Evolutionary conservation across 345 rosid species (phyloP).

Genomic region (Brassica napus): DNA sequence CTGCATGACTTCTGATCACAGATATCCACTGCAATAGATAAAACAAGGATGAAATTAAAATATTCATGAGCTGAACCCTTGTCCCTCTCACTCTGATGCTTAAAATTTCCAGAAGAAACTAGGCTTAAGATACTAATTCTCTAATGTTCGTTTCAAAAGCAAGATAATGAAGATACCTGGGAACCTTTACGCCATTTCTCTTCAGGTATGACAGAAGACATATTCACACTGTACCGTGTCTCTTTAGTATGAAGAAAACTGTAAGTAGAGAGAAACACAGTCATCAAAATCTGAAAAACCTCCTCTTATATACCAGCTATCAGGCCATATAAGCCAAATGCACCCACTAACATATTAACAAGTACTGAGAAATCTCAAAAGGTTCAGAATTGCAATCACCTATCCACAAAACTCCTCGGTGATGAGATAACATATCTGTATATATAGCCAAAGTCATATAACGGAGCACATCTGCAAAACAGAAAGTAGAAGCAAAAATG

Average conservation of each 20-base stretch:
- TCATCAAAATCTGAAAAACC: conserved; percentile 10
- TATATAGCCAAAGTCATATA: conserved; percentile 81
- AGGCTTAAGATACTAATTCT: neutral
- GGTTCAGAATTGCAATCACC: conserved; percentile 52
- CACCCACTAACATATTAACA: conserved; percentile 3
- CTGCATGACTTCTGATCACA: conserved; percentile 72
- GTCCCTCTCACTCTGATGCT: neutral
- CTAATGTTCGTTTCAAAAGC: neutral
- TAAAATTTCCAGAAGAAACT: conserved; percentile 4
- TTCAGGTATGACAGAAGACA: conserved; percentile 68
- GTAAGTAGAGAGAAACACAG: conserved; percentile 26
- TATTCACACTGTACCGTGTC: conserved; percentile 61
- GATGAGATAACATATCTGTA: conserved; percentile 83
- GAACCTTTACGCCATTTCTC: conserved; percentile 88
- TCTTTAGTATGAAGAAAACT: conserved; percentile 79
- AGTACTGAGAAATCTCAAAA: conserved; percentile 46
- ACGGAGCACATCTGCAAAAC: conserved; percentile 81
- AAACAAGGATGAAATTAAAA: neutral
- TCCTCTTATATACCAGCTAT: conserved; percentile 21
- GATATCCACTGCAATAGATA: conserved; percentile 74
- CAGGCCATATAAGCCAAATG: conserved; percentile 12
- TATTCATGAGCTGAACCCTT: neutral
- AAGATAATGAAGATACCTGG: conserved; percentile 55
- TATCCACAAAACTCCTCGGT: conserved; percentile 88
- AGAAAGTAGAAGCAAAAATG: conserved; percentile 19